Conservation (phyloP, 1,284 basidiomycete species). For the Cystobasidium pallidum region DNA sequence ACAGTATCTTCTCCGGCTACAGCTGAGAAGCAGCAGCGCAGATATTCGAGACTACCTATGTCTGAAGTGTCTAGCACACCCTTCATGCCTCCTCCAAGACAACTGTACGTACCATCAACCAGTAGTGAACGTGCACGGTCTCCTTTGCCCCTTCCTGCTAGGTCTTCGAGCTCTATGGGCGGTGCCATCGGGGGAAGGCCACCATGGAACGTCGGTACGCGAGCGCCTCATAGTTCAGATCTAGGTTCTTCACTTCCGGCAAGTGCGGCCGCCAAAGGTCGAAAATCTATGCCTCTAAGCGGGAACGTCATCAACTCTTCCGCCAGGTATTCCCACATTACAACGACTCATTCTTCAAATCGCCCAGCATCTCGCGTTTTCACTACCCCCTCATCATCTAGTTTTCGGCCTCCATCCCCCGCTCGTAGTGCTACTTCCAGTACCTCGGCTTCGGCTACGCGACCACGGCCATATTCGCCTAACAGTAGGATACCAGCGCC, state of each 20-base stretch:
- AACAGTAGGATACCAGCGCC: slow-evolving; percentile 49
- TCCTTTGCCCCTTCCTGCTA: slow-evolving; percentile 24
- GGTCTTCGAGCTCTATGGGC: slow-evolving; percentile 4
- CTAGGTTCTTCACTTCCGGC: slow-evolving; percentile 1
- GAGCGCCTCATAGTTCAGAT: neutral
- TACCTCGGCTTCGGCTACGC: slow-evolving; percentile 39
- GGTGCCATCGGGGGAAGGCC: neutral
- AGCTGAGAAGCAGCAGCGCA: neutral
- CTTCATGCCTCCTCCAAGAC: slow-evolving; percentile 1
- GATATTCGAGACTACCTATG: neutral
- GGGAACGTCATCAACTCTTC: neutral
- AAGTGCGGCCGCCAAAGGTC: slow-evolving; percentile 8
- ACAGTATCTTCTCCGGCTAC: slow-evolving; percentile 5
- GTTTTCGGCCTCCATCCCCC: slow-evolving; percentile 42
- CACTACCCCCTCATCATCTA: slow-evolving; percentile 12
- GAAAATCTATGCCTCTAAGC: slow-evolving; percentile 29
- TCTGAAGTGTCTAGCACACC: neutral
- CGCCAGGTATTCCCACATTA: slow-evolving; percentile 23
- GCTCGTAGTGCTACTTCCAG: slow-evolving; percentile 47
- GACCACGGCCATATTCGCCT: slow-evolving; percentile 49
- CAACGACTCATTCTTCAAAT: neutral
- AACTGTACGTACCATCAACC: slow-evolving; percentile 13
- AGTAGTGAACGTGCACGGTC: slow-evolving; percentile 30
- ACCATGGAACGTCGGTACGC: slow-evolving; percentile 19
- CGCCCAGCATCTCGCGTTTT: slow-evolving; percentile 30